These are phyloP conservation scores for Kluyveromyces starmeri DNA, from an alignment of 805 yeast species.

Conservation along the genomic window DNA sequence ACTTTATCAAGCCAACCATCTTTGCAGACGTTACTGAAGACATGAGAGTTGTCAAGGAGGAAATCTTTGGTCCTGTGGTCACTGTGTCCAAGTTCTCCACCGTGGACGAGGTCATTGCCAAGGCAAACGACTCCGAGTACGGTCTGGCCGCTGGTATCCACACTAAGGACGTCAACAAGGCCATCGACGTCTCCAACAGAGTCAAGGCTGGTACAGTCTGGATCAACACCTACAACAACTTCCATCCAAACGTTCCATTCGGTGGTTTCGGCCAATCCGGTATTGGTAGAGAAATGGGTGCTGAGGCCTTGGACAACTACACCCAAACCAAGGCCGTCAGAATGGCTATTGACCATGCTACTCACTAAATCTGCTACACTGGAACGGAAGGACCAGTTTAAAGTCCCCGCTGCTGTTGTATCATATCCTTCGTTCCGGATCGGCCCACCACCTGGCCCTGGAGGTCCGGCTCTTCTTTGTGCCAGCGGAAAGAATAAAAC, in stretches of 20 bases:
- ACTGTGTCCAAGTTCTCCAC: constrained; percentile 65
- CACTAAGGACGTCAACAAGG: constrained; percentile 59
- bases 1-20: constrained; percentile 72
- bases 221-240: constrained; percentile 79
- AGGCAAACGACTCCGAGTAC: constrained; percentile 69
- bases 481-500: no score
- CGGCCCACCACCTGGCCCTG: no score
- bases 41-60: constrained; percentile 74
- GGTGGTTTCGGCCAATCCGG: constrained; percentile 90
- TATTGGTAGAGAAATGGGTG: constrained; percentile 85
- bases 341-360: constrained; percentile 40
- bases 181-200: constrained; percentile 54
- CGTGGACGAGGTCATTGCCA: constrained; percentile 62
- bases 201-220: constrained; percentile 75
- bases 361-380: constrained; percentile 2
- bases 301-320: constrained; percentile 75
- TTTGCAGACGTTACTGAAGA: constrained; percentile 71
- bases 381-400: no score
- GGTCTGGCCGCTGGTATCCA: constrained; percentile 89
- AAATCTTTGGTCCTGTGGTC: constrained; percentile 86
- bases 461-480: no score
- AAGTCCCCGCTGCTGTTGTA: no score
- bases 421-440: no score
- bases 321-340: constrained; percentile 77
- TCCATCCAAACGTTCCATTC: constrained; percentile 80